These are phyloP conservation scores for Leucoagaricus sp. DNA, from an alignment of 1,284 basidiomycete species.

Conservation along the genomic window DNA sequence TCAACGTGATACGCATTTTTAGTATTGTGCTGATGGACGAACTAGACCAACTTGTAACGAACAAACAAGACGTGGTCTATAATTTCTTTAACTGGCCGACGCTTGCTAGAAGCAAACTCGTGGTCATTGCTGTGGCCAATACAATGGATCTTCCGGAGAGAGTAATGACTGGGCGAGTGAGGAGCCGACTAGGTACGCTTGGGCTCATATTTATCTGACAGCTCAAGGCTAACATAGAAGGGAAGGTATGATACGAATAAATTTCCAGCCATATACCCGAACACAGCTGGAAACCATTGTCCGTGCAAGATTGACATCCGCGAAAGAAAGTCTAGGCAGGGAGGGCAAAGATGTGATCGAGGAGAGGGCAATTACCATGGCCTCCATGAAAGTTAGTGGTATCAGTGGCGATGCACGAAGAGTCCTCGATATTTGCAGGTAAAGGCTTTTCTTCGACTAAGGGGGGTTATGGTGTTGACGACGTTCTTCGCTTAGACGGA, in stretches of 20 bases:
- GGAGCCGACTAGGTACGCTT: conserved; percentile 82
- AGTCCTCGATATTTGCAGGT: conserved; percentile 92
- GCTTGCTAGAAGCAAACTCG: conserved; percentile 80
- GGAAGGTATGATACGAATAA: conserved; percentile 91
- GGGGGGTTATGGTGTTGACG: background rate
- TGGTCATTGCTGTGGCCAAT: conserved; percentile 97
- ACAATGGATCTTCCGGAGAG: conserved; percentile 98
- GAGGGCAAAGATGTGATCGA: conserved; percentile 56
- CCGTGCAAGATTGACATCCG: conserved; percentile 69
- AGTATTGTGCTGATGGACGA: conserved; percentile 99
- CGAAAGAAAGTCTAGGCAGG: conserved; percentile 49
- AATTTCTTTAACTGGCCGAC: conserved; percentile 99
- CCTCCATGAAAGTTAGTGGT: conserved; percentile 89
- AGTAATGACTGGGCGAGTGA: conserved; percentile 89
- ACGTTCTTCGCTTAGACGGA: conserved; percentile 51
- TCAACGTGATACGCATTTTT: background rate
- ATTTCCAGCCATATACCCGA: conserved; percentile 91
- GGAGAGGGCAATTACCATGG: conserved; percentile 84
- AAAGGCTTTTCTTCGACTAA: conserved; percentile 2
- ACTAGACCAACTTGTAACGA: conserved; percentile 93
- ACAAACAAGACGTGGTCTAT: conserved; percentile 97
- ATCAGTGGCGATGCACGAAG: conserved; percentile 95
- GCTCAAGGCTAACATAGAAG: background rate
- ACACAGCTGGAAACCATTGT: conserved; percentile 87
- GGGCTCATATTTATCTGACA: background rate